Evolutionary conservation across 768 basidiomycete genomes (phyloP).

Genomic region (Rhodocollybia butyracea): DNA sequence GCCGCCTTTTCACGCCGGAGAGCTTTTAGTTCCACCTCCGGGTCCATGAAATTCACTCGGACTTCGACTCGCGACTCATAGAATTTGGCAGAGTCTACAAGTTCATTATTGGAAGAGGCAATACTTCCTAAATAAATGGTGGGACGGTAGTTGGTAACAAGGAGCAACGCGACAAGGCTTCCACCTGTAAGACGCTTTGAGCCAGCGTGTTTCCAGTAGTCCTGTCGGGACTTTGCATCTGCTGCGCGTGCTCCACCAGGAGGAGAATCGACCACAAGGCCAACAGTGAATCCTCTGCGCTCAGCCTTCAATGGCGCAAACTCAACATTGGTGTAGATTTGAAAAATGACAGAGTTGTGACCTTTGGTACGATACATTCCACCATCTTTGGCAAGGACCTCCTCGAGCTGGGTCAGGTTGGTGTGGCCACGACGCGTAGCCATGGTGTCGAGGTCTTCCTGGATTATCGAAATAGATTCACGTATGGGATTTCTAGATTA

Average conservation of each 20-base stretch:
- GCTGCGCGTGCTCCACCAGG: slow-evolving; percentile 49
- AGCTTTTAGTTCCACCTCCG: slow-evolving; percentile 48
- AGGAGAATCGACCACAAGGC: slow-evolving; percentile 48
- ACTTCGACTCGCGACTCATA: slow-evolving; percentile 35
- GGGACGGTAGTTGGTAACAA: slow-evolving; percentile 28
- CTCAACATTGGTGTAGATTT: slow-evolving; percentile 52
- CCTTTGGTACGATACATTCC: slow-evolving; percentile 51
- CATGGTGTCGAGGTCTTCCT: slow-evolving; percentile 35
- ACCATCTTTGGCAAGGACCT: slow-evolving; percentile 48
- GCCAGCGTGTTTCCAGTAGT: slow-evolving; percentile 61
- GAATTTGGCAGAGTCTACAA: slow-evolving; percentile 40
- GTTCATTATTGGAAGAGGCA: slow-evolving; percentile 38
- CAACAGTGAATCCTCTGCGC: slow-evolving; percentile 47
- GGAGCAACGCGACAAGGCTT: slow-evolving; percentile 60
- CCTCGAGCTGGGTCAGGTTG: slow-evolving; percentile 35
- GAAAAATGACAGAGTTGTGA: slow-evolving; percentile 54
- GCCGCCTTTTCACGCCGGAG: slow-evolving; percentile 24
- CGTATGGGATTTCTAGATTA: slow-evolving; percentile 48
- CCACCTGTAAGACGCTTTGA: slow-evolving; percentile 60
- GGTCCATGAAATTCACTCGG: slow-evolving; percentile 62
- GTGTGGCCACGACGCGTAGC: slow-evolving; percentile 4
- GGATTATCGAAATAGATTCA: slow-evolving; percentile 44
- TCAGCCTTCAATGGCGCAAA: slow-evolving; percentile 48
- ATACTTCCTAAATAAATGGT: slow-evolving; percentile 56
- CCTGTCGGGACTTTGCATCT: slow-evolving; percentile 33